Evolutionary conservation across 805 yeast genomes (phyloP).

Genomic region (Metschnikowia colocasiae): DNA sequence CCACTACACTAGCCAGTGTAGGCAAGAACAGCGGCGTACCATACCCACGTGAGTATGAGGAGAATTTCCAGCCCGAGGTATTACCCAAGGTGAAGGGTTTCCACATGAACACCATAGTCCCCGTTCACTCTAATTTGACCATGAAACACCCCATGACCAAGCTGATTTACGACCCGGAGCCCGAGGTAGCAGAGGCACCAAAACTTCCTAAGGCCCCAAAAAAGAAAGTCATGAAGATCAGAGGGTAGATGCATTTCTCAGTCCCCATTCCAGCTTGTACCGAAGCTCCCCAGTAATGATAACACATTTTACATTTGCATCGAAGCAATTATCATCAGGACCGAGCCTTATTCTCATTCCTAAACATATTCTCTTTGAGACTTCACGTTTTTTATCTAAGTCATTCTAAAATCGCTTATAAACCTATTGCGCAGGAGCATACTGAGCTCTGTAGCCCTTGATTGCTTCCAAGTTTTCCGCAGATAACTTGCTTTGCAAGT

Average conservation of each 20-base stretch:
- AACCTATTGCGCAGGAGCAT: slow-evolving; percentile 35
- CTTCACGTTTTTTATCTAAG: not conserved
- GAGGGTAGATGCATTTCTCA: slow-evolving; percentile 35
- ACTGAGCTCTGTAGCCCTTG: slow-evolving; percentile 52
- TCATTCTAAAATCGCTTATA: too few relatives aligned
- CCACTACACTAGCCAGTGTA: slow-evolving; percentile 64
- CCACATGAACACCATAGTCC: slow-evolving; percentile 81
- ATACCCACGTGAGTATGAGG: slow-evolving; percentile 56
- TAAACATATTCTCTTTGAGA: not conserved
- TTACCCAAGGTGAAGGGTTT: slow-evolving; percentile 82
- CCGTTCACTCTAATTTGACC: slow-evolving; percentile 76
- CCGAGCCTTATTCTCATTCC: not conserved
- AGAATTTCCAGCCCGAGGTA: slow-evolving; percentile 50
- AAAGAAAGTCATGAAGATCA: slow-evolving; percentile 59
- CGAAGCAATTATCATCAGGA: not conserved
- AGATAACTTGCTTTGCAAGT: slow-evolving; percentile 53
- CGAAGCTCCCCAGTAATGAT: not conserved
- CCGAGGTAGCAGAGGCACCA: slow-evolving; percentile 34
- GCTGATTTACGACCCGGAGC: slow-evolving; percentile 53
- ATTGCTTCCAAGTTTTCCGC: slow-evolving; percentile 56
- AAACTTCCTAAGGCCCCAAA: slow-evolving; percentile 45
- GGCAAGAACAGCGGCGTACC: slow-evolving; percentile 50
- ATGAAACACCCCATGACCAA: slow-evolving; percentile 83
- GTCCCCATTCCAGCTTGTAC: not conserved
- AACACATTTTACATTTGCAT: not conserved